Percentiles rank a stretch among this genome's conserved stretches.
Conservation (phyloP, 2,329 filamentous ascomycete genomes). For the Cryphonectria carpinicola region DNA sequence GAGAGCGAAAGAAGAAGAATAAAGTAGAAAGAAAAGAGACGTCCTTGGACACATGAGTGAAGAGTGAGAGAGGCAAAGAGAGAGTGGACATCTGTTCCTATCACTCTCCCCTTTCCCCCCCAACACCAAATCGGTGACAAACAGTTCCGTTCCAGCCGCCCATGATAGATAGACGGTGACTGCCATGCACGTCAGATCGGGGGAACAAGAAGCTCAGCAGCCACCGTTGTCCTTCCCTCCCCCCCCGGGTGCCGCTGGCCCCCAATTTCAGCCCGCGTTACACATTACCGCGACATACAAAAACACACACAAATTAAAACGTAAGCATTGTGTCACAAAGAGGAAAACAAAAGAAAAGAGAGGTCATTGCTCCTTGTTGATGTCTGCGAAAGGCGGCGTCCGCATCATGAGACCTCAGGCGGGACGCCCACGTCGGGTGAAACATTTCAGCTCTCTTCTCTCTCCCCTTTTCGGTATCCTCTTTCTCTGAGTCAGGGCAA, state of each 20-base stretch:
- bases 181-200: constrained; percentile 20
- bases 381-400: neutral
- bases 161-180: neutral
- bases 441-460: too few relatives aligned
- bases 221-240: too few relatives aligned
- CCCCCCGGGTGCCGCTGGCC: neutral
- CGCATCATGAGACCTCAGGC: neutral
- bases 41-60: too few relatives aligned
- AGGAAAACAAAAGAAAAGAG: neutral
- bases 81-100: neutral
- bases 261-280: neutral
- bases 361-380: neutral
- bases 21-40: too few relatives aligned
- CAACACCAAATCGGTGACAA: neutral
- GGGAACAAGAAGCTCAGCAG: constrained; percentile 10
- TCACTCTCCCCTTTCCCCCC: neutral
- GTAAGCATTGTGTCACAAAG: neutral
- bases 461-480: too few relatives aligned
- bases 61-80: too few relatives aligned
- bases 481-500: too few relatives aligned
- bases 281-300: neutral
- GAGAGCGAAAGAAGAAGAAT: too few relatives aligned
- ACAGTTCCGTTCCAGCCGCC: constrained; percentile 1
- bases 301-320: neutral
- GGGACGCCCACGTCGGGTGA: too few relatives aligned